Evolutionary conservation across 108 stramenopile species (phyloP).

Genomic region (Cyclotella atomus): DNA sequence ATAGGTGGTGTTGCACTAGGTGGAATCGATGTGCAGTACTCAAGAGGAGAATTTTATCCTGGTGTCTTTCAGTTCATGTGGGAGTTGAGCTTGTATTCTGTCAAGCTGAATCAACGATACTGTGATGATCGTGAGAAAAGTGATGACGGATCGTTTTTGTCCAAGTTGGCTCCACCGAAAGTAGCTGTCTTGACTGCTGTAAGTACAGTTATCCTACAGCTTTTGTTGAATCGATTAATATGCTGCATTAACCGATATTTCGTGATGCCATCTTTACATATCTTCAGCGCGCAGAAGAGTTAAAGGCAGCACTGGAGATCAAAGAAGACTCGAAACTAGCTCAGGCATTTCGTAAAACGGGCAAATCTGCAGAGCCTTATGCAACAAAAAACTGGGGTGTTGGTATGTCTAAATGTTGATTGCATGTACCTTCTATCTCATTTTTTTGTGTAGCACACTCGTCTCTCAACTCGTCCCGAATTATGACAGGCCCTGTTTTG

Average conservation of each 20-base stretch:
- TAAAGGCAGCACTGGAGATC: conserved; percentile 93
- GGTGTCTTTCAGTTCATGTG: conserved; percentile 94
- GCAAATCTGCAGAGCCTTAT: conserved; percentile 65
- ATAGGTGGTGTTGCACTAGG: conserved; percentile 88
- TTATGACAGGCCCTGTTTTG: conserved; percentile 84
- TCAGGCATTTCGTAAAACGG: conserved; percentile 72
- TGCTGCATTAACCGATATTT: too few species aligned
- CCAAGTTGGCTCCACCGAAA: conserved; percentile 63
- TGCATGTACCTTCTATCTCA: neutral
- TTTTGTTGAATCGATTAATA: neutral
- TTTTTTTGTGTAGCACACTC: too few species aligned
- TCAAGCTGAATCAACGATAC: conserved; percentile 41
- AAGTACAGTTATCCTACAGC: neutral
- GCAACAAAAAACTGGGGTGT: conserved; percentile 82
- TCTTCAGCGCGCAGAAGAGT: conserved; percentile 93
- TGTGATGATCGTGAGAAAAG: conserved; percentile 30
- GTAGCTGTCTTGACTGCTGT: conserved; percentile 87
- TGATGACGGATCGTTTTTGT: neutral
- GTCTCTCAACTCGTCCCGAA: too few species aligned
- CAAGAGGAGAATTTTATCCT: conserved; percentile 92
- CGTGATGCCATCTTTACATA: neutral
- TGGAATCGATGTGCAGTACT: conserved; percentile 93
- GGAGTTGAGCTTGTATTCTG: conserved; percentile 72
- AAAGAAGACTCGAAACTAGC: conserved; percentile 83
- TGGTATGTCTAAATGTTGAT: conserved; percentile 19